A percentile compares a stretch with the other conserved stretches of the same genome.
phyloP scores from a whole-genome alignment of 495 filamentous ascomycete species.

The Hyaloscypha finlandica region DNA sequence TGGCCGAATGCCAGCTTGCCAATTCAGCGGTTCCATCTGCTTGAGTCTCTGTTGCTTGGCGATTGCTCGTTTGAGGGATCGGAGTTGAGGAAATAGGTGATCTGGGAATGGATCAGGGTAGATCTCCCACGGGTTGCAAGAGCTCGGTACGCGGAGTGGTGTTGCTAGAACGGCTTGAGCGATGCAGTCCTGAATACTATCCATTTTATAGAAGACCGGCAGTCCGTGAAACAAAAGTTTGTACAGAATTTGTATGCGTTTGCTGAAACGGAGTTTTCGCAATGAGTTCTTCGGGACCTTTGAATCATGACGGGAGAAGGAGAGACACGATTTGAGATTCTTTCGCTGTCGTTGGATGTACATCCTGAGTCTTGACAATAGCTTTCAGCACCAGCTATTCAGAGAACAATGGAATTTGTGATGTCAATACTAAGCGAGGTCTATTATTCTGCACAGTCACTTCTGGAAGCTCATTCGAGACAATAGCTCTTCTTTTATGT shows the following conservation, averaged over 20 bases:
- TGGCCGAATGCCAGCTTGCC: constrained; percentile 7
- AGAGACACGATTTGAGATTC: background rate
- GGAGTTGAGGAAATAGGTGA: background rate
- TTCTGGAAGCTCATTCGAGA: constrained; percentile 3
- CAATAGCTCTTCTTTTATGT: background rate
- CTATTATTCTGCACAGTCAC: background rate
- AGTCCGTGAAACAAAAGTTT: background rate
- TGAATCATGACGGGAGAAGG: background rate
- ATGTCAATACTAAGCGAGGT: background rate
- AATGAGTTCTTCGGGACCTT: background rate
- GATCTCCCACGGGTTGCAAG: background rate
- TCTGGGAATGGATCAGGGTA: background rate
- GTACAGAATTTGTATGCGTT: background rate
- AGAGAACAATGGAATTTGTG: background rate
- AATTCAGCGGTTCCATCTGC: constrained; percentile 5
- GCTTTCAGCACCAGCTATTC: background rate
- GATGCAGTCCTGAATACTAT: background rate
- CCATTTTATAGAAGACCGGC: background rate
- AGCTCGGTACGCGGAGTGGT: background rate
- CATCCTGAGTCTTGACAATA: constrained; percentile 2
- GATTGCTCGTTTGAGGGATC: background rate
- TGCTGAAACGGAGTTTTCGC: background rate
- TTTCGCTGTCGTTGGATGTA: background rate
- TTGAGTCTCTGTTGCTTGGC: background rate
- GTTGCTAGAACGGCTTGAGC: background rate